Evolutionary conservation across 371 early-diverging fungal genomes (phyloP), one percentile per base, ranked within the genome.

Genomic region (Rhizopus arrhizus): DNA sequence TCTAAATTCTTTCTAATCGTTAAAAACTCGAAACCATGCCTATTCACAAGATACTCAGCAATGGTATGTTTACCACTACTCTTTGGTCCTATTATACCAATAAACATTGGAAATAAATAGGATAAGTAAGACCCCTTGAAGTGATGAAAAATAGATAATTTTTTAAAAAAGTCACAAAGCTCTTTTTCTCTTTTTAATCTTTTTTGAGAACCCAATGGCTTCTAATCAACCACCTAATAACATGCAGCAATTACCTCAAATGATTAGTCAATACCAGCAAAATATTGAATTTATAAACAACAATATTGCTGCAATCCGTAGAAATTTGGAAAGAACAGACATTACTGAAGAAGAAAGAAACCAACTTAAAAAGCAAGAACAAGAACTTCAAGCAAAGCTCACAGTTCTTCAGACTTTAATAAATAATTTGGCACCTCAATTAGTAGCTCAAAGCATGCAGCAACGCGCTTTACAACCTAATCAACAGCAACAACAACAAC

Each of bases 41-140:
- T 52, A 28, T 77, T 64, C 8, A 82, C 77, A 16, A 95, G 81
- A 54, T 84, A 84, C 50, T 80, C 68, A 46, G 85, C 87, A 46
- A 92, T 60, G 34, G 87, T 81, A 51, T 81, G 81, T 63, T 91
- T 92, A n/a, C 95, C 95, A 58, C 89, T 81, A 64, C 85, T 82
- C 5, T 70, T 36, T 22, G 91, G 78, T 7, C 95, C 92, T 48
- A 85, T 83, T 46, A 92, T 75, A n/a, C 86, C 88, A 62, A 91
- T 85, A 52, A 91, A 89, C 92, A 92, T 91, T 41, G n/a, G 12
- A 12, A 41, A 41, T 41, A 12, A 41, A 8, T n/a, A 12, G n/a
- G 22, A 22, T 22, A 22, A 22, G 22, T 22, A 22, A 22, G 22
- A 22, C 22, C 22, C 22, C 22, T 22, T 22, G 22, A 22, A 22